Base-by-base conservation (phyloP, 2,329 filamentous ascomycete species). In the Botrytis medusae region DNA sequence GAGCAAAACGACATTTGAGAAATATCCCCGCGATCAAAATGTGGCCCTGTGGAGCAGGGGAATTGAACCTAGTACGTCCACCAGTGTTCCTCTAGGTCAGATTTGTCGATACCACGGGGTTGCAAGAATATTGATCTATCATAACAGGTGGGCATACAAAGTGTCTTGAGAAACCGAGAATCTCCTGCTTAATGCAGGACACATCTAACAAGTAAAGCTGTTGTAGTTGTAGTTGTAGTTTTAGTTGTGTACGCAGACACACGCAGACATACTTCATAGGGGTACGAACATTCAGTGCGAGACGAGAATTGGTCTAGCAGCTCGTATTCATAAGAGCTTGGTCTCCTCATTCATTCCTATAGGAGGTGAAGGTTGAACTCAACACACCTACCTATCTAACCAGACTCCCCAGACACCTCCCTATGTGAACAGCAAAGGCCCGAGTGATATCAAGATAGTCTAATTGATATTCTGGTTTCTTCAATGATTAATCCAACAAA, bases 21-120 rank as follows among this genome's bases (percentile, higher is more conserved):
- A 54, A 67, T 67, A 67, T 67, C 64, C 65, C 48, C 51, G 51
- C 65, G 48, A 69, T 69, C 37, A 57, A 69, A 32, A 32, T 69
- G 51, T 57, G 48, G 48, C 10, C 48, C 34, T 57, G 48, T 68
- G 65, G 65, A 68, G 65, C 48, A 57, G 22, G 46, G 29, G 22
- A 22, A 40, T 51, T 51, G 6, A 51, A n/a, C 46, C 61, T 63
- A 44, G 40, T 63, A 32, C 59, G 48, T 12, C 48, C 48, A n/a
- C 48, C 12, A 16, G 37, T 37, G 37, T 37, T 37, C 18, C 29
- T 29, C 20, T 60, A 44, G 37, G 40, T 63, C 37, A 37, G 60
- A n/a, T 62, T 29, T 32, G 61, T 64, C 40, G n/a, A 64, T 46
- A 25, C 40, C 61, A 64, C 61, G 40, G 40, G 61, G 40, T 16